phyloP scores from a whole-genome alignment of 345 rosid genomes.

The Erucastrum elatum region DNA sequence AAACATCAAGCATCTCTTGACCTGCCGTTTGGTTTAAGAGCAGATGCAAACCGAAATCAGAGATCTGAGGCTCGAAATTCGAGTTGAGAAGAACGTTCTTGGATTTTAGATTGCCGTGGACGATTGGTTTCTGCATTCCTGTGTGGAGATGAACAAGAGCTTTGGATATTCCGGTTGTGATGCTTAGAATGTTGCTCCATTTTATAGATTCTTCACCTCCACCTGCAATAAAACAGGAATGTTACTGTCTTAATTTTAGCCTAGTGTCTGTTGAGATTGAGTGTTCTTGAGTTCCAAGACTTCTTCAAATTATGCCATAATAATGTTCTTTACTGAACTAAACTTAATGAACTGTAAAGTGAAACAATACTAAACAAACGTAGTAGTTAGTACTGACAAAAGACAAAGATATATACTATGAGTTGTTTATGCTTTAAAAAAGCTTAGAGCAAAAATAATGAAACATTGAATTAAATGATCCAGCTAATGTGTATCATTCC shows the following conservation, averaged over 20 bases:
- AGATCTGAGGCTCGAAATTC: constrained; percentile 52
- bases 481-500: constrained; percentile 32
- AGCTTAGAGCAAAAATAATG: neutral
- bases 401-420: constrained; percentile 2
- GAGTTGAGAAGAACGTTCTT: constrained; percentile 69
- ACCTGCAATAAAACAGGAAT: constrained; percentile 35
- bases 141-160: constrained; percentile 81
- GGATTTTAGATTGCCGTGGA: constrained; percentile 85
- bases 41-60: constrained; percentile 70
- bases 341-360: constrained; percentile 16
- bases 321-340: neutral
- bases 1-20: constrained; percentile 81
- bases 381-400: constrained; percentile 20
- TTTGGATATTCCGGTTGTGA: constrained; percentile 61
- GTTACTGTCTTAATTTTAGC: too few relatives aligned
- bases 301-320: neutral
- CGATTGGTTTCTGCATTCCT: constrained; percentile 53
- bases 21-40: constrained; percentile 64
- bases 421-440: neutral
- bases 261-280: neutral
- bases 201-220: constrained; percentile 53
- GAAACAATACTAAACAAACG: neutral
- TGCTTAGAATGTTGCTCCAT: constrained; percentile 57
- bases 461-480: constrained; percentile 15
- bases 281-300: neutral